Evolutionary conservation across 805 yeast species (phyloP), one percentile per base, ranked within the genome.

Genomic region (Zygosaccharomyces bailii): DNA sequence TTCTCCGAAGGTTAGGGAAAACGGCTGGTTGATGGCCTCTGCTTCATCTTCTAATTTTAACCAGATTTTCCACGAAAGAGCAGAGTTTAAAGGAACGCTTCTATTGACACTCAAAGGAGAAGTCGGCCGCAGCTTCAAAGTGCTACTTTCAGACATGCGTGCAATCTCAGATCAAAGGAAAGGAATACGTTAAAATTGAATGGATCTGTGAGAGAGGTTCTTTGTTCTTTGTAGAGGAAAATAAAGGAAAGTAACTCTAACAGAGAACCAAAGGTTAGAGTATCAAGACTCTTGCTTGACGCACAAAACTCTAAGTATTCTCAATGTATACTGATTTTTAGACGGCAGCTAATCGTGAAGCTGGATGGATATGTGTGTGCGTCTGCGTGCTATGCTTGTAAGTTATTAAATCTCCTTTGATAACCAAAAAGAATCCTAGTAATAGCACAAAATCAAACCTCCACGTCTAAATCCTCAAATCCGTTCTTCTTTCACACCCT

Each of bases 1-100:
- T 23, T 78, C 78, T 13, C 71, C 70, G 14, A 86, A 83, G 46
- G 71, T 60, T 5, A 90, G 65, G 1, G 95, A 77, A 0, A 96
- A 86, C 2, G 97, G 85, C 39, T 61, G 60, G 31, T 49, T 54
- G 13, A 51, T 44, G 11, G 40, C 51, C 33, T 49, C 13, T 5
- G 48, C 48, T 1, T 31, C 23, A 21, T 54, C 56, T 13, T 45
- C 47, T 16, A 58, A 30, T 48, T 52, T 52, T n/a, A 57, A 40
- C 64, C 64, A 59, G n/a, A 59, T 41, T 27, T 52, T 57, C 50
- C 53, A 48, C n/a, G 33, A 14, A 31, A 44, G 29, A 1, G 51
- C 43, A 14, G 46, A 48, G 31, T 33, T 48, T 32, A 48, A 38
- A 13, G 44, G 40, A 11, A 19, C 24, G 23, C 25, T 40, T 41